Evolutionary conservation across 805 yeast species (phyloP), one percentile per base, ranked within the genome.

Genomic region (Zygosaccharomyces bisporus): DNA sequence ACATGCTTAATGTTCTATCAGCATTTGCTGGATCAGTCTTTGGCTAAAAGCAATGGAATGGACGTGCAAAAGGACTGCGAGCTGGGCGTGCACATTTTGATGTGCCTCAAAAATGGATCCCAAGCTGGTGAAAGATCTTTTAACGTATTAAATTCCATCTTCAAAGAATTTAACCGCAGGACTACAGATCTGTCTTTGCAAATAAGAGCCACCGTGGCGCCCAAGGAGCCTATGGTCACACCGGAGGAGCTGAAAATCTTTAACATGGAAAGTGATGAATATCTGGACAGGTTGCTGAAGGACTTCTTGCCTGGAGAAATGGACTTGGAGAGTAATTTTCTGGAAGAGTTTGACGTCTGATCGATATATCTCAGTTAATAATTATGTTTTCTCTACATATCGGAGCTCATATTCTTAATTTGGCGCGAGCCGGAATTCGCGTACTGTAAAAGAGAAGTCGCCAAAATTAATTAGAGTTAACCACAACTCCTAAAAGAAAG

Each of bases 61-160:
- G 47, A 49, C 31, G 76, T 82, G 43, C 73, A 77, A 45, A 70
- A 74, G 39, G 90, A 83, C 60, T 86, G 86, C 9, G 86, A 82
- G 53, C 70, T 75, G 39, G 95, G 95, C 12, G 77, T 79, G 56
- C 74, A 75, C 49, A 85, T 81, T 0, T 70, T 86, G 50, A 79
- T 80, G 52, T 68, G 72, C 25, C 70, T 88, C 59, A 85, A 83
- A 58, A 83, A 79, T 55, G 76, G 77, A 55, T 79, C 88, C 16
- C 76, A 75, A 57, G 83, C 95, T 6, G 89, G 95, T 2, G 71
- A 79, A 41, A 70, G 93, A 47, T 86, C 89, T 12, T 86, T 83
- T 66, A 79, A 79, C 53, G 83, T 87, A 41, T 73, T 87, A 60
- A 85, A 83, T 60, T 78, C 81, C 4, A 68, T 87, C 44, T 85